These are phyloP conservation scores for Sporopachydermia quercuum DNA, from an alignment of 805 yeast species.

Conservation along the genomic window DNA sequence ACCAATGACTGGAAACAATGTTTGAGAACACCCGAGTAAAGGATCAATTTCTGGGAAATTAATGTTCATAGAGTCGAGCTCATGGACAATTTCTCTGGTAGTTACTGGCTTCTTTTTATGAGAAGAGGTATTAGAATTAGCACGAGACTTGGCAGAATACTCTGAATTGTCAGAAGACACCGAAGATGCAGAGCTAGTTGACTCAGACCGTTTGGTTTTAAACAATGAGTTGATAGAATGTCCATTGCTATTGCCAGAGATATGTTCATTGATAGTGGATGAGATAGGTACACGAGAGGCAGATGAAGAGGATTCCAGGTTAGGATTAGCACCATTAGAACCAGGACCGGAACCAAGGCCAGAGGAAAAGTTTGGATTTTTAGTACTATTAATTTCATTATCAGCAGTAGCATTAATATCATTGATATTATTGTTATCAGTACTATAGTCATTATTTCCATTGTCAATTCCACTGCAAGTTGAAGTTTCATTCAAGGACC, in stretches of 20 bases:
- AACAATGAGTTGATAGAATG: too few relatives aligned
- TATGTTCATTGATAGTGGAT: too few relatives aligned
- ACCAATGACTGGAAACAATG: constrained; percentile 49
- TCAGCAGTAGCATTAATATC: constrained; percentile 2
- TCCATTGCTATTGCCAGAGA: too few relatives aligned
- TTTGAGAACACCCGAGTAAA: constrained; percentile 51
- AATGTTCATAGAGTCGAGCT: constrained; percentile 22
- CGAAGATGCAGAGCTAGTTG: background rate
- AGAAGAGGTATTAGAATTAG: background rate
- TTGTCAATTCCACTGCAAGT: constrained; percentile 6
- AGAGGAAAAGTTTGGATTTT: background rate
- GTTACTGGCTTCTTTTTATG: background rate
- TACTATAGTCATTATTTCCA: constrained; percentile 3
- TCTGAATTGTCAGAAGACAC: background rate
- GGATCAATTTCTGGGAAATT: constrained; percentile 41
- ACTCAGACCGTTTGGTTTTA: too few relatives aligned
- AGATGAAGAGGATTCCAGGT: background rate
- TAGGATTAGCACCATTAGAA: background rate
- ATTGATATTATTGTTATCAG: constrained; percentile 3
- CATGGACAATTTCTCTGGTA: constrained; percentile 1
- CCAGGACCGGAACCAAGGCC: too few relatives aligned
- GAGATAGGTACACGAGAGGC: background rate
- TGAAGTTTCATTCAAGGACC: constrained; percentile 6
- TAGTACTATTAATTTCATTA: background rate
- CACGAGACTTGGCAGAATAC: background rate